These are phyloP conservation scores for Xylariaceae sp. DNA, from an alignment of 2,329 filamentous ascomycete species.

Conservation along the genomic window DNA sequence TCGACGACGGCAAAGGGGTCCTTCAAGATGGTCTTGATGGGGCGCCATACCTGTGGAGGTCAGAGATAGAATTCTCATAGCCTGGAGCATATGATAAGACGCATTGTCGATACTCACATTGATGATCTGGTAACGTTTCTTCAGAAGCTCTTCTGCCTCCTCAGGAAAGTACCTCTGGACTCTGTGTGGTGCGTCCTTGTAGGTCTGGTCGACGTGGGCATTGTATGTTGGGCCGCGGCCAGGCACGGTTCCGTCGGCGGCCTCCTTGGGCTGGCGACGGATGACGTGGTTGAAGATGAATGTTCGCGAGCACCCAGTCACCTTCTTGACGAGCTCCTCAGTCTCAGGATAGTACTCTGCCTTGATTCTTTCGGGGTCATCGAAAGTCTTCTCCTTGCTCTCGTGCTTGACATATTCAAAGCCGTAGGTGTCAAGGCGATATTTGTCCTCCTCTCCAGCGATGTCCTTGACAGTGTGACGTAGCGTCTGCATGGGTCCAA, in stretches of 20 bases:
- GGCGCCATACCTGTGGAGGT: constrained; percentile 4
- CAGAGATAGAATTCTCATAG: neutral
- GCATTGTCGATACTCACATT: neutral
- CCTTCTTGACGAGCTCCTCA: constrained; percentile 2
- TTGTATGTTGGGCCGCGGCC: constrained; percentile 1
- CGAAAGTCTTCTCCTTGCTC: constrained; percentile 8
- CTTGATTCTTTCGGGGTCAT: constrained; percentile 4
- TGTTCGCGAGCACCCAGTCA: constrained; percentile 2
- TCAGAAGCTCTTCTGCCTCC: neutral
- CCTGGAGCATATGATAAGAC: neutral
- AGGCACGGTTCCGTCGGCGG: neutral
- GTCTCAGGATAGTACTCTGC: constrained; percentile 6
- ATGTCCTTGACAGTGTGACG: neutral
- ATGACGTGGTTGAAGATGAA: constrained; percentile 3
- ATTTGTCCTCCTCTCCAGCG: constrained; percentile 2
- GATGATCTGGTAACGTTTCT: constrained; percentile 1
- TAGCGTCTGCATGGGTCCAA: neutral
- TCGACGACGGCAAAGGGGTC: constrained; percentile 6
- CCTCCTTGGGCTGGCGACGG: constrained; percentile 1
- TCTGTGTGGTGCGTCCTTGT: neutral
- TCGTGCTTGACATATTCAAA: constrained; percentile 7
- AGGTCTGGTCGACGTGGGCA: neutral
- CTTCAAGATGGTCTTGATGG: constrained; percentile 8
- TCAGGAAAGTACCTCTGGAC: neutral
- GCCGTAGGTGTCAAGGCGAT: constrained; percentile 3